phyloP scores from a whole-genome alignment of 768 basidiomycete genomes.

The Sistotremastrum niveocremeum region DNA sequence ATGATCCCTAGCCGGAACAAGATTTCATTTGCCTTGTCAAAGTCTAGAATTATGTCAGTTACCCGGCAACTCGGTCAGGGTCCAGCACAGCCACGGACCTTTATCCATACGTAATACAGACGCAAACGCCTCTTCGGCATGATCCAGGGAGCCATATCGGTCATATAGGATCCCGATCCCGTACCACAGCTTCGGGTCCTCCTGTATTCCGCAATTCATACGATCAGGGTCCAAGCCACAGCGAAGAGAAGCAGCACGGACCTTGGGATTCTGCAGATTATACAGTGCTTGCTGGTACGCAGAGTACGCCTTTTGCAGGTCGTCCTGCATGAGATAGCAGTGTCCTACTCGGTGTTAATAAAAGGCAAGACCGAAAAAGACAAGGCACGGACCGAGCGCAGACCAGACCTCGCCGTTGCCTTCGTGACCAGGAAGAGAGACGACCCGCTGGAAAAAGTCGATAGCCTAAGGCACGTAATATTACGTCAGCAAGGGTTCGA shows the following conservation, averaged over 20 bases:
- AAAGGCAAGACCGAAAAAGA: conserved; percentile 6
- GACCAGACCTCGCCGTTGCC: conserved; percentile 99
- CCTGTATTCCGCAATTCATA: conserved; percentile 20
- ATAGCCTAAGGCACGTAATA: conserved; percentile 52
- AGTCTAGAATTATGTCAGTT: conserved; percentile 37
- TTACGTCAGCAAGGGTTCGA: not conserved
- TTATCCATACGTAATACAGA: conserved; percentile 95
- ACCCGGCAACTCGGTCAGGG: no score
- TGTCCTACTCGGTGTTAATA: conserved; percentile 43
- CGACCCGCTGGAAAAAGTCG: conserved; percentile 89
- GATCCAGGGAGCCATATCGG: conserved; percentile 94
- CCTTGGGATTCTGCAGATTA: conserved; percentile 90
- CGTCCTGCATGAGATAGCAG: conserved; percentile 98
- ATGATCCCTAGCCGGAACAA: conserved; percentile 97
- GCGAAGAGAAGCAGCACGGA: conserved; percentile 17
- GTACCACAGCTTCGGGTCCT: conserved; percentile 99
- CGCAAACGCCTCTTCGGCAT: conserved; percentile 96
- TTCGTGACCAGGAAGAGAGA: conserved; percentile 59
- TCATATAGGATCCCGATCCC: conserved; percentile 99
- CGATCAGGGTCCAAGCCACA: no score
- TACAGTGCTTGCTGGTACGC: conserved; percentile 98
- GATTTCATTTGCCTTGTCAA: conserved; percentile 98
- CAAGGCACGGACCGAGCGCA: conserved; percentile 56
- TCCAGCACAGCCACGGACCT: conserved; percentile 34
- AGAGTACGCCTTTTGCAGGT: conserved; percentile 95